Evolutionary conservation across 2,329 filamentous ascomycete genomes (phyloP).

Genomic region (Colletotrichum karsti): DNA sequence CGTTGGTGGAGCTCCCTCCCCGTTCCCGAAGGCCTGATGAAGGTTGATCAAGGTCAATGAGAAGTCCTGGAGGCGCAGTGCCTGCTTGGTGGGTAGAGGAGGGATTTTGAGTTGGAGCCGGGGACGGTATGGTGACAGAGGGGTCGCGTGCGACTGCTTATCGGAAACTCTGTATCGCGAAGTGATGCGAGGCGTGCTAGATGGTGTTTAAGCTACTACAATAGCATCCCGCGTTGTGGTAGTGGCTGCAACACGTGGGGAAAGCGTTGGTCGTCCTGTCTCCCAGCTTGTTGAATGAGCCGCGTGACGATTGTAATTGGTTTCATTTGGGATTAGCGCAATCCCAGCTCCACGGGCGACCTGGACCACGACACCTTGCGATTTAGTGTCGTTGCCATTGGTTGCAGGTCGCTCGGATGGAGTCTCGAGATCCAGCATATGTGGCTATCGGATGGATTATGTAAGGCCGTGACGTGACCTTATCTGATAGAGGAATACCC

Average conservation of each 20-base stretch:
- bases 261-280: slow-evolving; percentile 28
- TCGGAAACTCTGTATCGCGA: slow-evolving; percentile 23
- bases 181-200: slow-evolving; percentile 2
- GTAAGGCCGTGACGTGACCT: background rate
- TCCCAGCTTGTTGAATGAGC: slow-evolving; percentile 23
- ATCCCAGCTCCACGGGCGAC: slow-evolving; percentile 19
- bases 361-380: slow-evolving; percentile 12
- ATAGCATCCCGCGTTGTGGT: slow-evolving; percentile 17
- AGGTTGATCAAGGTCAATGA: slow-evolving; percentile 20
- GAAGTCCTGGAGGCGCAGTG: slow-evolving; percentile 22
- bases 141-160: slow-evolving; percentile 19
- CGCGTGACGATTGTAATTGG: slow-evolving; percentile 26
- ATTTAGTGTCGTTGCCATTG: slow-evolving; percentile 21
- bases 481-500: background rate
- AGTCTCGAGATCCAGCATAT: background rate
- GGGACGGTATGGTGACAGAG: slow-evolving; percentile 28
- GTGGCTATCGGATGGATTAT: background rate
- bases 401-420: slow-evolving; percentile 10
- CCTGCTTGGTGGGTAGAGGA: slow-evolving; percentile 31
- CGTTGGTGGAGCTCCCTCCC: slow-evolving; percentile 28
- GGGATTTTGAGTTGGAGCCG: slow-evolving; percentile 17
- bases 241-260: slow-evolving; percentile 30
- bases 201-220: slow-evolving; percentile 14
- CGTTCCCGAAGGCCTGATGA: slow-evolving; percentile 27
- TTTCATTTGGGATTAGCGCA: slow-evolving; percentile 29